These are phyloP conservation scores for Trametes hirsuta DNA, from an alignment of 1,284 basidiomycete genomes.

Conservation along the genomic window DNA sequence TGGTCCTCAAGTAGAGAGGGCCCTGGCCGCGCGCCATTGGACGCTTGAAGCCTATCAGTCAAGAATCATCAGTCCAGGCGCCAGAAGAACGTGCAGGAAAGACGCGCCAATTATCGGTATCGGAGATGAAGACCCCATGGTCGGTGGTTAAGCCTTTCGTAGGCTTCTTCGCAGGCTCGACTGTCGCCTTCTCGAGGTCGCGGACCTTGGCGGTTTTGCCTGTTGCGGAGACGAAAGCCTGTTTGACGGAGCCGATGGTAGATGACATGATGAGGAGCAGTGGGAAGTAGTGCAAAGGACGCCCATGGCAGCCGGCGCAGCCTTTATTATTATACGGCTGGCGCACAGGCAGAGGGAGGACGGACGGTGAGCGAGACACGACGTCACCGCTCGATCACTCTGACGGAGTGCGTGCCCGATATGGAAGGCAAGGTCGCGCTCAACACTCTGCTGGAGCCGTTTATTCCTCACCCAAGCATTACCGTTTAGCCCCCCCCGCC, in stretches of 20 bases:
- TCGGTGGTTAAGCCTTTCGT: constrained; percentile 59
- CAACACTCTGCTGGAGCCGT: neutral
- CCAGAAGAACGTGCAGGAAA: neutral
- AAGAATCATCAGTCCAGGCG: neutral
- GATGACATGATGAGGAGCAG: constrained; percentile 24
- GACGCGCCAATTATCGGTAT: constrained; percentile 68
- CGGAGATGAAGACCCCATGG: constrained; percentile 57
- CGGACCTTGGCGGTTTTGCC: constrained; percentile 43
- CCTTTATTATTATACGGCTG: constrained; percentile 16
- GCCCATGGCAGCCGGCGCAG: neutral
- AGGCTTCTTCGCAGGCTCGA: constrained; percentile 37
- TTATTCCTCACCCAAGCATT: neutral
- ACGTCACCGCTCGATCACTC: constrained; percentile 20
- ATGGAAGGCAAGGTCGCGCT: constrained; percentile 6
- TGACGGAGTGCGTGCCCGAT: constrained; percentile 14
- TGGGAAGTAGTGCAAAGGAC: neutral
- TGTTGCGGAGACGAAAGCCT: constrained; percentile 33
- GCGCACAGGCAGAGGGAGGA: neutral
- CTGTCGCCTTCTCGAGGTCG: constrained; percentile 50
- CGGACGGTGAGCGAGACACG: constrained; percentile 4
- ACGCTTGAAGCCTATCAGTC: constrained; percentile 53
- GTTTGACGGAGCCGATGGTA: constrained; percentile 30
- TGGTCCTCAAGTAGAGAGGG: constrained; percentile 70
- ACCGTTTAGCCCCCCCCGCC: neutral
- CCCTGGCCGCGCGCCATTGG: constrained; percentile 47